Evolutionary conservation across 441 rosid genomes (phyloP), one percentile per base, ranked within the genome.

Genomic region (Rhodomyrtus psidioides): DNA sequence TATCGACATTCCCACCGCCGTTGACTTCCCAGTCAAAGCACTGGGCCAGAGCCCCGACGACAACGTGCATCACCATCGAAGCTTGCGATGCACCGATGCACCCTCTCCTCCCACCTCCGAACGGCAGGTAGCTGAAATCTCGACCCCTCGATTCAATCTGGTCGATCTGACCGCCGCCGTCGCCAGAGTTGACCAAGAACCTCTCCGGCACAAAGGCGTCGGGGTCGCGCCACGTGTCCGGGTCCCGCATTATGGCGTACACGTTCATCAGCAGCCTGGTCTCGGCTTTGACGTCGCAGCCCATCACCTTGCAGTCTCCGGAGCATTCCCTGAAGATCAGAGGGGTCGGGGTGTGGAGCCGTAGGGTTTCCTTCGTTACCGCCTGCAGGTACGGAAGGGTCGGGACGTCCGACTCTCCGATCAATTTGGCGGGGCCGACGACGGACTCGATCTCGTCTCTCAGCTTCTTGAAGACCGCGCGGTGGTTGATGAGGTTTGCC

Each of bases 11-110:
- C 74, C 84, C 88, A 7, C 83, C 83, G 30, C 16, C 84, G n/a
- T 85, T 76, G 53, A 87, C 60, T 54, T 83, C 87, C 91, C 91
- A 89, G 56, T 91, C 92, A 86, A 91, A 89, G 88, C 91, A 91
- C 44, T 91, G 90, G 13, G 88, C 82, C 70, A 89, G 55, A 19
- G 90, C 85, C 16, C 91, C 89, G 27, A 86, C 53, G 21, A 85
- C 76, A 26, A 86, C 83, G 6, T 87, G 88, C 91, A 87, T 85
- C 86, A 87, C 90, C 53, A 83, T 60, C 51, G 42, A 44, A 14
- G 89, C 90, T 9, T 56, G 86, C 5, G 75, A 42, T 24, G 34
- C 51, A 7, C 91, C 92, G 23, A 81, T 21, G 86, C 91, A 89
- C 23, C 58, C 87, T 82, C 90, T 84, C 55, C 89, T 74, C 44